A percentile compares a stretch with the other conserved stretches of the same genome.
Conservation (phyloP, 768 basidiomycete genomes). For the Suillus bovinus region DNA sequence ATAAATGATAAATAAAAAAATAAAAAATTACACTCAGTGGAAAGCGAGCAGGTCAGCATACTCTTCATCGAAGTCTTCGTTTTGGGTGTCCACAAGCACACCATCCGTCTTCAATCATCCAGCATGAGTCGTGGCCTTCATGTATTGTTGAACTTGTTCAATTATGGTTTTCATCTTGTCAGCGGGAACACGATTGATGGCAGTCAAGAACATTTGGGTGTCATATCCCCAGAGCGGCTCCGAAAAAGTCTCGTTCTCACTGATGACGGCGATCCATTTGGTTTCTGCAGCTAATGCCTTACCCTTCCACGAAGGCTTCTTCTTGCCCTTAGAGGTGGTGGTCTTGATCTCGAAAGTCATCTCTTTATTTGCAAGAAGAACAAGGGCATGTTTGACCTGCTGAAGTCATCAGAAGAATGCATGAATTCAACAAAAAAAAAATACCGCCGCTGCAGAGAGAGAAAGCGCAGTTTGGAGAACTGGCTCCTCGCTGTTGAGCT, state of each 20-base stretch:
- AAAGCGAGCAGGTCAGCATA: not conserved
- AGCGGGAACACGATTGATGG: not conserved
- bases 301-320: not conserved
- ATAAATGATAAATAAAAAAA: not conserved
- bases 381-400: not conserved
- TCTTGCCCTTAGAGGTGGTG: not conserved
- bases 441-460: constrained; percentile 4
- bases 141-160: too few species aligned
- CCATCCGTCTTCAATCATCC: too few species aligned
- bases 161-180: too few species aligned
- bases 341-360: constrained; percentile 4
- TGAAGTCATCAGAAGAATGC: not conserved
- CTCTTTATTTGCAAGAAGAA: not conserved
- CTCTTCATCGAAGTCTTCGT: not conserved
- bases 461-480: not conserved
- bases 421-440: not conserved
- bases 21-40: not conserved
- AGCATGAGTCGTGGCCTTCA: too few species aligned
- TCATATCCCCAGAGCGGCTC: constrained; percentile 1
- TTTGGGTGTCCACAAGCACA: too few species aligned
- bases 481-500: not conserved
- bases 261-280: not conserved
- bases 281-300: not conserved
- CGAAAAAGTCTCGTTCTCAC: not conserved
- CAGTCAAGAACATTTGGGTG: not conserved